Percentiles rank a stretch among this genome's conserved stretches.
These are phyloP conservation scores for Parastagonospora nodorum DNA, from an alignment of 2,329 filamentous ascomycete species.

Conservation along the genomic window DNA sequence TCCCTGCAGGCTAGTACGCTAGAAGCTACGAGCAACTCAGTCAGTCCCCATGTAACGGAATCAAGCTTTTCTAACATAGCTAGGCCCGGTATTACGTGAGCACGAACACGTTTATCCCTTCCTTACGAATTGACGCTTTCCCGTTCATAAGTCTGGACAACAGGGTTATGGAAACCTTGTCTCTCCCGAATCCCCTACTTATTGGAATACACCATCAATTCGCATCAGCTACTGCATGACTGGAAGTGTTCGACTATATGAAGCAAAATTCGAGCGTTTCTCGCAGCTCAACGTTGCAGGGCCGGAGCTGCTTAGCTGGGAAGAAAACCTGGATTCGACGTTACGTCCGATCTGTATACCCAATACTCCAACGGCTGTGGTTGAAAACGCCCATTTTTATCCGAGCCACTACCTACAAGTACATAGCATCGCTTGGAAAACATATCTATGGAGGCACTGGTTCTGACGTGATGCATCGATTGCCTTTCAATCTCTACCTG, in stretches of 20 bases:
- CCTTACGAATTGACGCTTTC: background rate
- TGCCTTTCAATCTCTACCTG: constrained; percentile 25
- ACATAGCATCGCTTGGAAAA: constrained; percentile 6
- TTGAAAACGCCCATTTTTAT: constrained; percentile 9
- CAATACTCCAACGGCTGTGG: constrained; percentile 10
- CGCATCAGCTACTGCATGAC: constrained; percentile 1
- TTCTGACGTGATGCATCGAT: constrained; percentile 13
- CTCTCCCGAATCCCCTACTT: constrained; percentile 2
- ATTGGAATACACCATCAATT: constrained; percentile 1
- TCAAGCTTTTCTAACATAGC: constrained; percentile 5
- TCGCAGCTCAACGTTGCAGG: background rate
- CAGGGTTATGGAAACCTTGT: background rate
- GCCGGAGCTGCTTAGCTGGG: background rate
- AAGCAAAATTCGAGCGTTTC: background rate
- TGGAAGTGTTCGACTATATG: constrained; percentile 1
- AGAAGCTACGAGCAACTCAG: constrained; percentile 2
- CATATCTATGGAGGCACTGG: constrained; percentile 16
- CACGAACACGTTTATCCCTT: constrained; percentile 1
- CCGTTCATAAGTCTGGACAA: background rate
- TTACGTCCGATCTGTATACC: background rate
- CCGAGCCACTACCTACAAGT: constrained; percentile 17
- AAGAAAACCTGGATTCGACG: background rate
- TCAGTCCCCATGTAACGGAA: constrained; percentile 3
- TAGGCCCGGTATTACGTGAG: constrained; percentile 8
- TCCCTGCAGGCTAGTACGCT: constrained; percentile 8